These are phyloP conservation scores for Trichoderma atrobrunneum DNA, from an alignment of 2,329 filamentous ascomycete species.

Conservation along the genomic window DNA sequence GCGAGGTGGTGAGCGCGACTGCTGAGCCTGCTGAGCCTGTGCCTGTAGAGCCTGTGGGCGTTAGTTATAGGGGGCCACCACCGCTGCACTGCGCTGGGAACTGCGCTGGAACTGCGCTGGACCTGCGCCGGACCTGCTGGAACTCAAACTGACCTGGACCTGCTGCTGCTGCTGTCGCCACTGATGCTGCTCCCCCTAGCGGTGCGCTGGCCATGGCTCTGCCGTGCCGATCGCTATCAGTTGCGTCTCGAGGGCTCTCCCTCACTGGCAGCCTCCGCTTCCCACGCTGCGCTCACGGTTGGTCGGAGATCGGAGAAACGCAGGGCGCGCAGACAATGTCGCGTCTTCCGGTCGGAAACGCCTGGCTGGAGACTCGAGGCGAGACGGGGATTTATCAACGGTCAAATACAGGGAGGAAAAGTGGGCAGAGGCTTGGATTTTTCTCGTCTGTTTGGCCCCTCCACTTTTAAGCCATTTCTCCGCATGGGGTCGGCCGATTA, in stretches of 20 bases:
- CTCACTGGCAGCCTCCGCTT: conserved; percentile 3
- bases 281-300: background rate
- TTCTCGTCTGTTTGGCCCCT: conserved; percentile 12
- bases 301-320: conserved; percentile 13
- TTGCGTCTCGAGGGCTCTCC: background rate
- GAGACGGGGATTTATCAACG: conserved; percentile 19
- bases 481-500: conserved; percentile 10
- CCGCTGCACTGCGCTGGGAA: background rate
- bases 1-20: conserved; percentile 2
- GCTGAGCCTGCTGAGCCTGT: background rate
- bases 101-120: background rate
- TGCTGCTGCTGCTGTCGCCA: background rate
- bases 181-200: background rate
- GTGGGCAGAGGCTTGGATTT: conserved; percentile 18
- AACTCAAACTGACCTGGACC: background rate
- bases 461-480: conserved; percentile 17
- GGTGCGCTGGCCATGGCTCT: conserved; percentile 11
- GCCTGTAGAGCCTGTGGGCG: conserved; percentile 25
- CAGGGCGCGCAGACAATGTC: background rate
- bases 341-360: conserved; percentile 15
- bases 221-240: conserved; percentile 1
- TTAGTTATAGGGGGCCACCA: background rate
- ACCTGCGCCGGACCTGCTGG: background rate
- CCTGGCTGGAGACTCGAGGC: conserved; percentile 16
- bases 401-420: conserved; percentile 19